Conservation (phyloP, 169 alveolate species). For the Plasmodium yoelii region DNA sequence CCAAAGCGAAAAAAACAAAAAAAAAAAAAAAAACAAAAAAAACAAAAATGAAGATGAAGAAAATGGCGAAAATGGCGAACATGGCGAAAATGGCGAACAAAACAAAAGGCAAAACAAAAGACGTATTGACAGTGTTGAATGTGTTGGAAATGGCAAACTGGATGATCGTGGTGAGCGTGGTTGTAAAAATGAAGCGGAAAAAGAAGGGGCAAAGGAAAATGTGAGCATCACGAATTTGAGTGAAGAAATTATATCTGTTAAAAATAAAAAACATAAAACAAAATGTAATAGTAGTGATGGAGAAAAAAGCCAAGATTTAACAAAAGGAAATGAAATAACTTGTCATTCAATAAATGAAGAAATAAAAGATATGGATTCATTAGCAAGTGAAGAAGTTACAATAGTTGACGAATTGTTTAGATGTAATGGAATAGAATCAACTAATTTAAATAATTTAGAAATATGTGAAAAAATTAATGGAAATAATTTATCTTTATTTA, state of each 20-base stretch:
- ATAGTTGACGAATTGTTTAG: neutral
- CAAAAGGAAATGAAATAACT: too few species aligned
- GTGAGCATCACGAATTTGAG: neutral
- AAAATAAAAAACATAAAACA: neutral
- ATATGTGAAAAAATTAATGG: neutral
- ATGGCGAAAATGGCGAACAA: neutral
- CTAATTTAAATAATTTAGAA: neutral
- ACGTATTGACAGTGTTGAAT: neutral
- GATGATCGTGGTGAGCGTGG: too few species aligned
- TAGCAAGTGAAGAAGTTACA: neutral
- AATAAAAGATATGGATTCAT: neutral
- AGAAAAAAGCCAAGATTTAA: neutral
- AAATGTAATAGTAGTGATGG: neutral
- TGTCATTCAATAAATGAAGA: neutral
- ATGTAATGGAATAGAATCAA: neutral
- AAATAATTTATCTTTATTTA: neutral
- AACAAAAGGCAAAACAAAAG: neutral
- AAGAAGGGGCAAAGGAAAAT: neutral
- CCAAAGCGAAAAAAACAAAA: neutral
- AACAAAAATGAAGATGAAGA: too few species aligned
- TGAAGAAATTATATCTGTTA: neutral
- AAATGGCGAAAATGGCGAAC: neutral
- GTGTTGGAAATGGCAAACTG: too few species aligned
- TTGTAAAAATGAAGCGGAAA: neutral
- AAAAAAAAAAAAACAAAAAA: too few species aligned